Evolutionary conservation across 2,329 filamentous ascomycete genomes (phyloP).

Genomic region (Cryphonectria radicalis): DNA sequence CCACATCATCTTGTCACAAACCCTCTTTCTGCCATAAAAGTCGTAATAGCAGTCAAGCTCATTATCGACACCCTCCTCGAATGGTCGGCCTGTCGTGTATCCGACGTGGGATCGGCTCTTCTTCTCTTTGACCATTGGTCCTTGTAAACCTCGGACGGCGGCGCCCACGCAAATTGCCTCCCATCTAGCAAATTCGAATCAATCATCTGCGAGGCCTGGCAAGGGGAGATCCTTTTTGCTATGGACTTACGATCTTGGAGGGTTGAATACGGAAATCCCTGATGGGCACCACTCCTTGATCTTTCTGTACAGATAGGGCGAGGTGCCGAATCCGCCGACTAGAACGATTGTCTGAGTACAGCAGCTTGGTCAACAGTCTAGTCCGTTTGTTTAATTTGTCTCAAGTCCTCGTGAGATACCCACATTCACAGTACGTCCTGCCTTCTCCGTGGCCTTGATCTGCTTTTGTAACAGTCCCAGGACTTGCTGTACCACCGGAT

Average conservation of each 20-base stretch:
- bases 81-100: background rate
- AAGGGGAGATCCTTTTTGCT: no score
- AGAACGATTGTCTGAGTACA: slow-evolving; percentile 9
- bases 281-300: slow-evolving; percentile 10
- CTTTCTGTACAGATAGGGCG: slow-evolving; percentile 6
- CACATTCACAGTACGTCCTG: slow-evolving; percentile 9
- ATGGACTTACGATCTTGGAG: background rate
- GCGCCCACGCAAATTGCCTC: slow-evolving; percentile 15
- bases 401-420: background rate
- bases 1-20: slow-evolving; percentile 12
- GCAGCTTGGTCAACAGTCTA: background rate
- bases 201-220: background rate
- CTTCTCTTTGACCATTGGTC: slow-evolving; percentile 12
- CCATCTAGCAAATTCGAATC: background rate
- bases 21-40: slow-evolving; percentile 10
- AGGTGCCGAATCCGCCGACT: slow-evolving; percentile 11
- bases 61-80: slow-evolving; percentile 1
- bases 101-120: slow-evolving; percentile 15
- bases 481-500: slow-evolving; percentile 9
- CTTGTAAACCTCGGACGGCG: slow-evolving; percentile 8
- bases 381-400: background rate
- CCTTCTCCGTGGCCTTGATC: slow-evolving; percentile 3
- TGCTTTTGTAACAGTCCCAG: slow-evolving; percentile 9
- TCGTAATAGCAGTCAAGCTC: slow-evolving; percentile 6
- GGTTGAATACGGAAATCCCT: slow-evolving; percentile 4